Percentiles rank a stretch among this genome's conserved stretches.
Evolutionary conservation across 2,329 filamentous ascomycete genomes (phyloP).

Genomic region (Coleophoma cylindrospora): DNA sequence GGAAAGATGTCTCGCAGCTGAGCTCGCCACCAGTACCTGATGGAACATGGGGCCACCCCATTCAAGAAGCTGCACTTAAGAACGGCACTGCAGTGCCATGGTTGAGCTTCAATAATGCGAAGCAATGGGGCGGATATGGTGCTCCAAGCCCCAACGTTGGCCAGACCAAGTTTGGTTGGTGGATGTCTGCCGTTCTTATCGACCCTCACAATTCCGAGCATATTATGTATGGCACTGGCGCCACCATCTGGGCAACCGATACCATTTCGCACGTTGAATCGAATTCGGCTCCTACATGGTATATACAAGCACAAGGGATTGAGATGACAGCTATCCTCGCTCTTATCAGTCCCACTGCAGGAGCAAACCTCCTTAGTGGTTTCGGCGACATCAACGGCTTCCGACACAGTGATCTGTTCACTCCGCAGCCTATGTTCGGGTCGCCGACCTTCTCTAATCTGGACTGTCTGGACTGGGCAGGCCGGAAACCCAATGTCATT

Average conservation of each 20-base stretch:
- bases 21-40: slow-evolving; percentile 4
- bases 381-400: slow-evolving; percentile 11
- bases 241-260: slow-evolving; percentile 42
- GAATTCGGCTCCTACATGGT: slow-evolving; percentile 7
- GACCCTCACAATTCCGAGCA: slow-evolving; percentile 51
- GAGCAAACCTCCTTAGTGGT: slow-evolving; percentile 8
- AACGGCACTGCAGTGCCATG: slow-evolving; percentile 10
- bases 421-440: neutral
- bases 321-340: slow-evolving; percentile 12
- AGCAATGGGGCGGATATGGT: slow-evolving; percentile 10
- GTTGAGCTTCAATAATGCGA: slow-evolving; percentile 10
- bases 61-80: slow-evolving; percentile 6
- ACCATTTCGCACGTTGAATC: slow-evolving; percentile 5
- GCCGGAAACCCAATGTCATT: slow-evolving; percentile 7
- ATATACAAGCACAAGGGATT: slow-evolving; percentile 10
- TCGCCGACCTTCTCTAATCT: slow-evolving; percentile 6
- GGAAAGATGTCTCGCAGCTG: slow-evolving; percentile 10
- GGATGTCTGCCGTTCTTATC: slow-evolving; percentile 53
- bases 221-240: slow-evolving; percentile 52
- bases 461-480: slow-evolving; percentile 9
- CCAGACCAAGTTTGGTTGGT: slow-evolving; percentile 42
- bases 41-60: slow-evolving; percentile 9
- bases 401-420: neutral
- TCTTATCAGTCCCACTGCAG: slow-evolving; percentile 8
- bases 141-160: slow-evolving; percentile 8